phyloP scores from a whole-genome alignment of 768 basidiomycete species.

The Postia placenta region DNA sequence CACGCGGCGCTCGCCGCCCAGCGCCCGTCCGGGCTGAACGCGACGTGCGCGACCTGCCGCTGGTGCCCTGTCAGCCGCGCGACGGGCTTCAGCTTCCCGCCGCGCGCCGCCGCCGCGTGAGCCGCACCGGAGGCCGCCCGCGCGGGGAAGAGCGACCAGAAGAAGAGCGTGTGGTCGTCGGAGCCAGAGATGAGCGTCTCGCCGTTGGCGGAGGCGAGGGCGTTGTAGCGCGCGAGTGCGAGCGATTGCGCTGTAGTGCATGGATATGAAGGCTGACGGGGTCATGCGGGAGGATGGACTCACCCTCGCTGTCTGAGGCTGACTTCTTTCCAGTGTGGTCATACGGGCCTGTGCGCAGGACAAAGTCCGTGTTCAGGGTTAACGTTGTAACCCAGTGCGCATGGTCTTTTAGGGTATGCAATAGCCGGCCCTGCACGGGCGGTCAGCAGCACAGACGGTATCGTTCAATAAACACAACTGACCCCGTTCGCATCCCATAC shows the following conservation, averaged over 20 bases:
- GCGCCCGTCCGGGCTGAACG: constrained; percentile 90
- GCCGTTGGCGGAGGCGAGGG: constrained; percentile 52
- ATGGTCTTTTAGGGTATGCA: constrained; percentile 88
- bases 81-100: constrained; percentile 58
- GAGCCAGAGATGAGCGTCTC: constrained; percentile 93
- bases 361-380: constrained; percentile 91
- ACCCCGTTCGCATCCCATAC: constrained; percentile 89
- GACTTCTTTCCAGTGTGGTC: constrained; percentile 83
- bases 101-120: constrained; percentile 30
- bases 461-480: constrained; percentile 15
- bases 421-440: constrained; percentile 61
- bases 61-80: constrained; percentile 91
- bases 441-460: not conserved
- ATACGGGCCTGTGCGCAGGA: constrained; percentile 90
- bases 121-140: constrained; percentile 25
- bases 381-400: constrained; percentile 99
- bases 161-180: constrained; percentile 96
- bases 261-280: not conserved
- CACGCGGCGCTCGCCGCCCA: constrained; percentile 90
- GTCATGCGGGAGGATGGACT: constrained; percentile 8
- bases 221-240: constrained; percentile 74
- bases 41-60: constrained; percentile 88
- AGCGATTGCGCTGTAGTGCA: constrained; percentile 55
- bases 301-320: constrained; percentile 78
- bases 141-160: constrained; percentile 80